A percentile compares a stretch with the other conserved stretches of the same genome.
Evolutionary conservation across 345 rosid genomes (phyloP).

Genomic region (Noccaea bulbosa): DNA sequence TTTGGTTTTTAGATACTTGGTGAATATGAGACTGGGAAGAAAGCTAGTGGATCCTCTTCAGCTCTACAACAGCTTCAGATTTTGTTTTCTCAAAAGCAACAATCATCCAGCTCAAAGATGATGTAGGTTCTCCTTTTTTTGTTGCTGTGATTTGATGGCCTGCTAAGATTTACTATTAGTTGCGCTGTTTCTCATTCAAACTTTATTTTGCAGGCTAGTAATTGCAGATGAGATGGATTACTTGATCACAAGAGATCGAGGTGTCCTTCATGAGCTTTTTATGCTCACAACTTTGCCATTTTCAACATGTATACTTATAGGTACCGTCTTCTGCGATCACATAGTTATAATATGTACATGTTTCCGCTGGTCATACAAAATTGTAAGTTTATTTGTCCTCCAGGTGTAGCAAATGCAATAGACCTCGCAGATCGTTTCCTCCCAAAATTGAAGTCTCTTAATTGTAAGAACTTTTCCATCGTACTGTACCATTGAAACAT

Average conservation of each 20-base stretch:
- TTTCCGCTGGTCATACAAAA: constrained; percentile 38
- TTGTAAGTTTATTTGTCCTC: constrained; percentile 19
- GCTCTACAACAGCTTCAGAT: constrained; percentile 67
- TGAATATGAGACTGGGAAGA: constrained; percentile 46
- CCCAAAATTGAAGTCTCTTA: constrained; percentile 73
- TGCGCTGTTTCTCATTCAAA: background rate
- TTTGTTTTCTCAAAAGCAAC: constrained; percentile 61
- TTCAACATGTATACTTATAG: constrained; percentile 80
- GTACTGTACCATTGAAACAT: background rate
- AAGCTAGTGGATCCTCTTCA: constrained; percentile 48
- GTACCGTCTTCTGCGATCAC: constrained; percentile 43
- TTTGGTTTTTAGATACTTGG: constrained; percentile 60
- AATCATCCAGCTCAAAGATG: constrained; percentile 58
- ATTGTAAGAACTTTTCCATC: constrained; percentile 58
- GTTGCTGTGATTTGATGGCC: background rate
- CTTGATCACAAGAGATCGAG: constrained; percentile 79
- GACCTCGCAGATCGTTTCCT: constrained; percentile 94
- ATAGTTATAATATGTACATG: constrained; percentile 41
- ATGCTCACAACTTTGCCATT: constrained; percentile 86
- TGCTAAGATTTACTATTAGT: background rate
- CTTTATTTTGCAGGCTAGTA: constrained; percentile 57
- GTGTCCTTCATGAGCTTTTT: constrained; percentile 90
- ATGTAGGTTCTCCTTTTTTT: constrained; percentile 50
- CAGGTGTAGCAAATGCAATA: constrained; percentile 93
- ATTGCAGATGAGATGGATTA: constrained; percentile 93